Conservation (phyloP, 2,329 filamentous ascomycete genomes). For the Septoria linicola region DNA sequence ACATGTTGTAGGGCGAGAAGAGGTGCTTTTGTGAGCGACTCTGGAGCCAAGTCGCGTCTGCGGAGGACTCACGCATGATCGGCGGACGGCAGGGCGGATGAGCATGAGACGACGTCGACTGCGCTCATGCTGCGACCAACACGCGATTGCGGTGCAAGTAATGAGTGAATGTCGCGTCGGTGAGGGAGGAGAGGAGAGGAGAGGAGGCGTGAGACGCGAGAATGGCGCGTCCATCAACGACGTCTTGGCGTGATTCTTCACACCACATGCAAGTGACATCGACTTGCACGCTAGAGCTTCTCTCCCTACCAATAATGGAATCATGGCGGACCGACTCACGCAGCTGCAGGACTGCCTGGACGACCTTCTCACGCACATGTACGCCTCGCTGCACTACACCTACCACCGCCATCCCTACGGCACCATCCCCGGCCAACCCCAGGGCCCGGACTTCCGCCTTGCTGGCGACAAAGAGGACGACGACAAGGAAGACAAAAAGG, state of each 20-base stretch:
- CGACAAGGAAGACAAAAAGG: constrained; percentile 12
- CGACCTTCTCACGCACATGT: constrained; percentile 57
- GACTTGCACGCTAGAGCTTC: background rate
- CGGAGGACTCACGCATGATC: constrained; percentile 10
- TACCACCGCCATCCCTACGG: constrained; percentile 43
- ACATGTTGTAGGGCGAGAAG: constrained; percentile 3
- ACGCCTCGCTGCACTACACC: constrained; percentile 47
- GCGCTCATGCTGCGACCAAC: constrained; percentile 22
- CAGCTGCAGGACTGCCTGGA: constrained; percentile 84
- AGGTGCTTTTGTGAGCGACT: background rate
- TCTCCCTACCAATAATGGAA: background rate
- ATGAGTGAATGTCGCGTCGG: constrained; percentile 5
- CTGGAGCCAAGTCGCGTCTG: constrained; percentile 11
- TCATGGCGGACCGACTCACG: constrained; percentile 65
- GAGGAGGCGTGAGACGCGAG: constrained; percentile 5
- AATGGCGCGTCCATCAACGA: too few relatives aligned
- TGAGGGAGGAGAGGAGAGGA: background rate
- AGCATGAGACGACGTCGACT: constrained; percentile 22
- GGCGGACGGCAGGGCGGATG: constrained; percentile 13
- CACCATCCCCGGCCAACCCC: constrained; percentile 44
- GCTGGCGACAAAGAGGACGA: constrained; percentile 10
- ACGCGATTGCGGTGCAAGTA: constrained; percentile 13
- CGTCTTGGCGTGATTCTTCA: constrained; percentile 11
- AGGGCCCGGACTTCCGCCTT: constrained; percentile 28
- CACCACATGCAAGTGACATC: background rate